Base-by-base conservation (phyloP, 257 asterid genomes). In the Solanum paucissectum region DNA sequence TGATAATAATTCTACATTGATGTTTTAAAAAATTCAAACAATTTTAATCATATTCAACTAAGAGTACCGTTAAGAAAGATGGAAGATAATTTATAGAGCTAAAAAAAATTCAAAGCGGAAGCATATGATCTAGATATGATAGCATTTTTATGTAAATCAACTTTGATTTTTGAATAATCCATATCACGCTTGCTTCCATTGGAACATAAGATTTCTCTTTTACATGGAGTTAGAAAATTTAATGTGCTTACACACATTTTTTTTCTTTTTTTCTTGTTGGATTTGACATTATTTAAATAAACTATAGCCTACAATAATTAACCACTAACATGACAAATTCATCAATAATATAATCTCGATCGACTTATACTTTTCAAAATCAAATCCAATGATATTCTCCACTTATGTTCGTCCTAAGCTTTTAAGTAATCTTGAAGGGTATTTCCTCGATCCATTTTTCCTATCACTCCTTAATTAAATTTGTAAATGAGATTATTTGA, bases 91-190 rank as follows among this genome's bases (percentile, higher is more conserved):
- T 60, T 60, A 60, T 60, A 60, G 23, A 23, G 29, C 14, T 20
- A 60, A 23, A 60, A 21, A 9, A 0, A 0, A 23, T 23, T 23
- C 5, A 60, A 60, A 60, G 0, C 0, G 5, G 0, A 60, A 60
- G 13, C 29, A 52, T 16, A 8, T 60, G 6, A 60, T 60, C 13
- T 21, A 9, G 14, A 23, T 9, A 60, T 23, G 12, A 2, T 18
- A 6, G n/a, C 0, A 29, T 55, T 6, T 18, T 55, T 18, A 55
- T 18, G 64, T 55, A 55, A 55, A 18, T 55, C 0, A 55, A 55
- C 2, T 55, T 55, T 7, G 64, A 55, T 55, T 55, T 20, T 55
- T 55, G 25, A 55, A 55, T 55, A 55, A 6, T 55, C 0, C n/a
- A 55, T 0, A 55, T 18, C 64, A 55, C 4, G 23, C n/a, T 55